Percentiles rank a stretch among this genome's conserved stretches.
Evolutionary conservation across 2,329 filamentous ascomycete species (phyloP).

Genomic region (Diaporthe eres): DNA sequence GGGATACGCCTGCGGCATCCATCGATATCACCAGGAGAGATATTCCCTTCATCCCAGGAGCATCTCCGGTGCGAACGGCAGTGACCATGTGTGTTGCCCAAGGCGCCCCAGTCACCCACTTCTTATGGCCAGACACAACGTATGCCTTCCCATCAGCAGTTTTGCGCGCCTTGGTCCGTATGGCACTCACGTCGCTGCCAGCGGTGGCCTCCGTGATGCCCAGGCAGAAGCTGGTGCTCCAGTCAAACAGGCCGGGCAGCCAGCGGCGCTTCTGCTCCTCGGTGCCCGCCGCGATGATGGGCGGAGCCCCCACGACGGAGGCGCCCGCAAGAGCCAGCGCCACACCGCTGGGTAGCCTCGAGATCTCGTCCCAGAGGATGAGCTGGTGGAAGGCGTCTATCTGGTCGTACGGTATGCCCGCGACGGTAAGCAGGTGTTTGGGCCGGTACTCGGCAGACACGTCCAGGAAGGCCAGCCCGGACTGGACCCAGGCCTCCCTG

Average conservation of each 20-base stretch:
- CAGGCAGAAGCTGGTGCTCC: conserved; percentile 73
- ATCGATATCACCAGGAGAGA: conserved; percentile 71
- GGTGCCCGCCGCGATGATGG: conserved; percentile 74
- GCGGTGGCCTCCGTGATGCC: conserved; percentile 75
- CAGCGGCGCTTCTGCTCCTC: conserved; percentile 70
- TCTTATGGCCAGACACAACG: conserved; percentile 76
- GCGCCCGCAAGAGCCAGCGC: conserved; percentile 71
- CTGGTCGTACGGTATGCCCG: conserved; percentile 60
- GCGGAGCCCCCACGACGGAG: conserved; percentile 74
- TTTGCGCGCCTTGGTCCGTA: conserved; percentile 70
- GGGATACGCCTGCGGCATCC: conserved; percentile 62
- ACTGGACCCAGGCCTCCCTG: conserved; percentile 52
- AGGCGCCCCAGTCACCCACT: conserved; percentile 76
- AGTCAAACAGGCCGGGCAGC: conserved; percentile 70
- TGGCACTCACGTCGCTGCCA: conserved; percentile 75
- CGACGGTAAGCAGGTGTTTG: conserved; percentile 55
- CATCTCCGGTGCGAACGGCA: conserved; percentile 70
- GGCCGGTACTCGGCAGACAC: conserved; percentile 55
- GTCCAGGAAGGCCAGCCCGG: conserved; percentile 56
- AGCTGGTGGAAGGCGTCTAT: conserved; percentile 71
- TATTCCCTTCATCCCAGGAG: conserved; percentile 65
- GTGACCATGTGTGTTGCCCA: conserved; percentile 74
- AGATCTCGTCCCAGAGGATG: conserved; percentile 68
- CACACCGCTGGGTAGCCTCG: conserved; percentile 69
- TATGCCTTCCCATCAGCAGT: conserved; percentile 63